Percentiles rank a stretch among this genome's conserved stretches.
Evolutionary conservation across 352 stramenopile genomes (phyloP).

Genomic region (Globisporangium rhizosaccharum): DNA sequence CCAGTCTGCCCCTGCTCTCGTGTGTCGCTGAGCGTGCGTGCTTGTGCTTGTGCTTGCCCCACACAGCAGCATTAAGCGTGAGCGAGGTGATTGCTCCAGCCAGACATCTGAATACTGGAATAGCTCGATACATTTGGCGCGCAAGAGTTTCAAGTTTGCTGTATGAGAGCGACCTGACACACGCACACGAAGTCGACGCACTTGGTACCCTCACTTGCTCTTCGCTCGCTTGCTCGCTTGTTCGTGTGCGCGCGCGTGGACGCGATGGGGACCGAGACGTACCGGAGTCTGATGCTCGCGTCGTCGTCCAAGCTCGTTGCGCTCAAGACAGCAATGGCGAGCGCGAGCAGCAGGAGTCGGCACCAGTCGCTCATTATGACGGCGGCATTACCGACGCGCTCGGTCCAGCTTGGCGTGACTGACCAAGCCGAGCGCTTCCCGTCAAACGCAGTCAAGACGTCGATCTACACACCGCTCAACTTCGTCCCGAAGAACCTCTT

Average conservation of each 20-base stretch:
- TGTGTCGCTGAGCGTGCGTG: no score
- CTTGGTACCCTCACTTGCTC: no score
- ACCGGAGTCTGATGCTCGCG: constrained; percentile 11
- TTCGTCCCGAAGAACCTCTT: constrained; percentile 70
- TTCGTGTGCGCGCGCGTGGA: not conserved
- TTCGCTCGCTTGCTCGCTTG: not conserved
- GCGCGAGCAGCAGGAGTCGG: constrained; percentile 8
- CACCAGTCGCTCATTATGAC: not conserved
- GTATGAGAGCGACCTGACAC: no score
- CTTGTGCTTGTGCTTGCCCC: no score
- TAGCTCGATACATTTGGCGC: no score
- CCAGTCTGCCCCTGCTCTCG: no score
- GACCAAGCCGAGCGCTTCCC: constrained; percentile 22
- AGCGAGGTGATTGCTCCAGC: no score
- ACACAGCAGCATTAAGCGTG: no score
- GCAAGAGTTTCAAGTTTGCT: no score
- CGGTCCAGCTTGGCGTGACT: constrained; percentile 20
- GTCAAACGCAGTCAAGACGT: constrained; percentile 49
- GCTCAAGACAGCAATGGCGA: not conserved
- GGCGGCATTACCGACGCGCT: constrained; percentile 18
- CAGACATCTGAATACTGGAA: no score
- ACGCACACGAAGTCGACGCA: no score
- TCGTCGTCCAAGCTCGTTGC: not conserved
- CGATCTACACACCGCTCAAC: constrained; percentile 56
- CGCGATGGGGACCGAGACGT: constrained; percentile 5